Base-by-base conservation (phyloP, 306 rosid species). In the Fragaria vesca region DNA sequence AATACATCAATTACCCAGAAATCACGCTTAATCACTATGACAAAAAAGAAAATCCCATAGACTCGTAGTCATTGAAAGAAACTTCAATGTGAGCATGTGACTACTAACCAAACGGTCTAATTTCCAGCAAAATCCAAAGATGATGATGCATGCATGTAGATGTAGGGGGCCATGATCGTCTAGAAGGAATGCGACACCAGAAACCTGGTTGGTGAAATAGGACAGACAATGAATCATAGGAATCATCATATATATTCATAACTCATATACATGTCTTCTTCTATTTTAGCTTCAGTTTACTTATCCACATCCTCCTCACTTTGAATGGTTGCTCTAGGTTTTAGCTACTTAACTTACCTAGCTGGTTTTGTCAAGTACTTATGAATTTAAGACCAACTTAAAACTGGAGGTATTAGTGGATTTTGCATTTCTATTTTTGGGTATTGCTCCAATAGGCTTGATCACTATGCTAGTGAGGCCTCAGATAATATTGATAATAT, bases 131-230 rank as follows among this genome's bases (percentile, higher is more conserved):
- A 4, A 11, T n/a, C 65, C 6, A 58, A 58, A 58, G 13, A 40
- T 5, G 45, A 60, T 60, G 17, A 60, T 26, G 34, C 67, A 61
- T 28, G 40, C 20, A 58, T 57, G 17, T 38, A 38, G 43, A 13
- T 47, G 17, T 46, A 46, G 50, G 50, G 50, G 54, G 54, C 20
- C 62, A 58, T 28, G 13, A 21, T 30, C 52, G 45, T 76, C 66
- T 38, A 66, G 79, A 76, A 66, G 66, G 65, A 48, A 66, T 65
- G 26, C 48, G 26, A 38, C 66, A 76, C 45, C 45, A 38, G 20
- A 26, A 15, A 13, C 51, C 18, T 76, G 30, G 66, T 50, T 74
- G 55, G 78, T 74, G 69, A 58, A 24, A 15, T 42, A 24, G 4
- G 42, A 43, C 52, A 43, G 6, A 73, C 21, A 12, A 26, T 60